Percentiles rank a stretch among this genome's conserved stretches.
phyloP scores from a whole-genome alignment of 148 eudicot genomes.

The Vaccinium macrocarpon region DNA sequence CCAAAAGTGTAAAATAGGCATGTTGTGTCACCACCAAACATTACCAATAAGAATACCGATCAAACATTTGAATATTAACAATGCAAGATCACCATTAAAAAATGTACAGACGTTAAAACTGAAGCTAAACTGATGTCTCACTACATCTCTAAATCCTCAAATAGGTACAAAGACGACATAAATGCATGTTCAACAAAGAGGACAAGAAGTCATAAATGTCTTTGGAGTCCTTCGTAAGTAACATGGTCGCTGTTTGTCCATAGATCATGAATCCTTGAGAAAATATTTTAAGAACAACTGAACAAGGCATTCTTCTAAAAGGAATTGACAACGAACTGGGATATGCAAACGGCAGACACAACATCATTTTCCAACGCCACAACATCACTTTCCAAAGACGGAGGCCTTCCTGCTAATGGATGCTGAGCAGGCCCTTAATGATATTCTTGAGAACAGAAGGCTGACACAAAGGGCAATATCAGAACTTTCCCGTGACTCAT shows the following conservation, averaged over 20 bases:
- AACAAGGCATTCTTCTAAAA: not conserved
- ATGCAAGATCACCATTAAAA: not conserved
- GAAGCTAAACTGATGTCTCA: not conserved
- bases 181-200: not conserved
- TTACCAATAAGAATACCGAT: not conserved
- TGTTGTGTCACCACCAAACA: not conserved
- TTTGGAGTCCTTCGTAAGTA: not conserved
- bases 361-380: not conserved
- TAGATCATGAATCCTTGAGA: not conserved
- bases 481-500: not conserved
- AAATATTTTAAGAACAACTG: not conserved
- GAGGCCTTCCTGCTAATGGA: slow-evolving; percentile 11
- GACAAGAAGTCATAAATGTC: not conserved
- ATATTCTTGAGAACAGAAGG: not conserved
- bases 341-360: not conserved
- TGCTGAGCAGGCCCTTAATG: not conserved
- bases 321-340: not conserved
- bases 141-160: not conserved
- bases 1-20: slow-evolving; percentile 14
- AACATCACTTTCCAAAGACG: not conserved
- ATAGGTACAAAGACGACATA: not conserved
- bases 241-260: not conserved
- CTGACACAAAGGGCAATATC: not conserved
- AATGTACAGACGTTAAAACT: not conserved
- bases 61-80: not conserved